phyloP scores from a whole-genome alignment of 768 basidiomycete species.

The Termitomyces sp. region DNA sequence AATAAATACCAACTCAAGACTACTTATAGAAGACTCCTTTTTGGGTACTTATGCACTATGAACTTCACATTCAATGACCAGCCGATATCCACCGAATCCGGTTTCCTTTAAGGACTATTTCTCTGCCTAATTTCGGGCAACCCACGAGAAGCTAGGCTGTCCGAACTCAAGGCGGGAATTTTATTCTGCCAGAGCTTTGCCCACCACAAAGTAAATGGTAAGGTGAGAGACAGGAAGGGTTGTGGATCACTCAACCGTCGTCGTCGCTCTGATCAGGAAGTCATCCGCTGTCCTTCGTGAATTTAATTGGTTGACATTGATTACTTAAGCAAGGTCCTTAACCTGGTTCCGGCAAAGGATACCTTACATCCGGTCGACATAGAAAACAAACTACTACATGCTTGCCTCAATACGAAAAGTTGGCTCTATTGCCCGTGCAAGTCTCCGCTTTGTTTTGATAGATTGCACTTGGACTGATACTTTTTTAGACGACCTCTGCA shows the following conservation, averaged over 20 bases:
- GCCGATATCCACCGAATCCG: not conserved
- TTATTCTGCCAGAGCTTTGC: slow-evolving; percentile 60
- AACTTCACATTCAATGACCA: not conserved
- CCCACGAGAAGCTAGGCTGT: slow-evolving; percentile 44
- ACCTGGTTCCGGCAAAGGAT: not conserved
- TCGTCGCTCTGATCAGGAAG: slow-evolving; percentile 61
- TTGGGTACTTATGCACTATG: not conserved
- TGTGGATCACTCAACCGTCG: slow-evolving; percentile 53
- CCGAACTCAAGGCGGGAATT: slow-evolving; percentile 80
- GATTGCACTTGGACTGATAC: slow-evolving; percentile 4
- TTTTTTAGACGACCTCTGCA: slow-evolving; percentile 54
- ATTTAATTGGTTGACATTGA: slow-evolving; percentile 19
- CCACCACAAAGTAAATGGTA: slow-evolving; percentile 27
- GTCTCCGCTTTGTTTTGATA: slow-evolving; percentile 12
- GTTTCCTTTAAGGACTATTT: slow-evolving; percentile 31
- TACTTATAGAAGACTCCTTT: not conserved
- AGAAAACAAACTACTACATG: slow-evolving; percentile 40
- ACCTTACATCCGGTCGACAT: slow-evolving; percentile 4
- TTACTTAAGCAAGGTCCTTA: slow-evolving; percentile 38
- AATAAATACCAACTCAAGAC: not conserved
- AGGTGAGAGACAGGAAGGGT: slow-evolving; percentile 71
- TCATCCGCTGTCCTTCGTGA: slow-evolving; percentile 5
- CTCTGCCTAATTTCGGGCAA: slow-evolving; percentile 79
- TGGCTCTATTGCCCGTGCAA: slow-evolving; percentile 57
- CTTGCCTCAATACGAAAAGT: slow-evolving; percentile 63